These are phyloP conservation scores for Limnomonas spitsbergensis DNA, from an alignment of 139 green algal species.

Conservation along the genomic window DNA sequence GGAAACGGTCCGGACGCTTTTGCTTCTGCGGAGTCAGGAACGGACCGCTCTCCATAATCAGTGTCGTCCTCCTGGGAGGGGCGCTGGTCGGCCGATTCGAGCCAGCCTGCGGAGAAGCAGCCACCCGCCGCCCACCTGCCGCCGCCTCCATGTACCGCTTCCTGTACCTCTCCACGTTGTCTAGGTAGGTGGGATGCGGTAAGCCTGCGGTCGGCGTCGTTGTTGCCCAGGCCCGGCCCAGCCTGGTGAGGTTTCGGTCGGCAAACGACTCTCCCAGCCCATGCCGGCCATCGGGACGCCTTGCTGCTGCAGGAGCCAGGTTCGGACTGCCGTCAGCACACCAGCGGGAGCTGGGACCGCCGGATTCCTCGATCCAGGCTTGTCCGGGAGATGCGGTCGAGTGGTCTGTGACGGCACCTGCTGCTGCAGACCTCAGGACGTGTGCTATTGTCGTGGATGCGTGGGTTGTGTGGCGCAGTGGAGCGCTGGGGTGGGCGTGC, in stretches of 20 bases:
- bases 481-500: conserved; percentile 24
- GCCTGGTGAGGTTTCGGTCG: conserved; percentile 12
- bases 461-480: conserved; percentile 35
- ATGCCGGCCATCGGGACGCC: too few relatives aligned
- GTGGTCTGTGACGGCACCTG: conserved; percentile 19
- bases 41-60: too few relatives aligned
- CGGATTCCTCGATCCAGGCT: not conserved
- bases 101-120: too few relatives aligned
- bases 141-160: not conserved
- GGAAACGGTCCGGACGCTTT: too few relatives aligned
- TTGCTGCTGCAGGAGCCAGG: not conserved
- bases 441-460: conserved; percentile 33
- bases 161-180: conserved; percentile 29
- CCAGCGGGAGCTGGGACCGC: not conserved
- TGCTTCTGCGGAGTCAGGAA: too few relatives aligned
- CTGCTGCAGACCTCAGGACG: conserved; percentile 31
- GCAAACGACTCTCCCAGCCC: not conserved
- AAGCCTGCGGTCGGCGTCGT: conserved; percentile 25
- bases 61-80: too few relatives aligned
- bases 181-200: conserved; percentile 22
- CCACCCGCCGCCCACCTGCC: too few relatives aligned
- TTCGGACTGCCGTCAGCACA: not conserved
- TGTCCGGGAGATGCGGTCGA: not conserved
- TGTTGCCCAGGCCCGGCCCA: conserved; percentile 35
- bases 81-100: too few relatives aligned